A percentile compares a stretch with the other conserved stretches of the same genome.
Conservation (phyloP, 2,329 filamentous ascomycete genomes). For the Trichoderma pleuroti region DNA sequence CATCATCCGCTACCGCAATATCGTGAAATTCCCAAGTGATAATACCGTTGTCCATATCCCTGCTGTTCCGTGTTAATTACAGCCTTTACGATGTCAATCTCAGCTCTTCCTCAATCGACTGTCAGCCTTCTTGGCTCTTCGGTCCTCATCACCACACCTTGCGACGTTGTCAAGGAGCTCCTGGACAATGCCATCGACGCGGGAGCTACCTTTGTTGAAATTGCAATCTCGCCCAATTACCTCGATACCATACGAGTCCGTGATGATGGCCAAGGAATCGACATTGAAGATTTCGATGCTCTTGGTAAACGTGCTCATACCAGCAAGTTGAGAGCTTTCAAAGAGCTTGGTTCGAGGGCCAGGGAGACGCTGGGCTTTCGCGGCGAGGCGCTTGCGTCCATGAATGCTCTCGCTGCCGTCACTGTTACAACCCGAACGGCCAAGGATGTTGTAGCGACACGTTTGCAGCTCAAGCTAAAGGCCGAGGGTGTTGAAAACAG, state of each 20-base stretch:
- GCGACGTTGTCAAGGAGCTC: constrained; percentile 68
- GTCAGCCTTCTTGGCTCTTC: constrained; percentile 58
- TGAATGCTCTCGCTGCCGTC: constrained; percentile 57
- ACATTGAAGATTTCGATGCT: constrained; percentile 54
- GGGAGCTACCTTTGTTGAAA: constrained; percentile 60
- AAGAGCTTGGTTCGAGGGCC: constrained; percentile 56
- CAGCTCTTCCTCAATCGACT: constrained; percentile 45
- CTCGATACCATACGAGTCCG: constrained; percentile 66
- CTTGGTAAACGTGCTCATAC: constrained; percentile 68
- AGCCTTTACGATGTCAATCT: constrained; percentile 46
- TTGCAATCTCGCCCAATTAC: constrained; percentile 62
- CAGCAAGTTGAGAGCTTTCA: constrained; percentile 66
- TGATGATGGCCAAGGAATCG: constrained; percentile 72
- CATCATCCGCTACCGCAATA: background rate
- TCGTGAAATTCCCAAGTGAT: background rate
- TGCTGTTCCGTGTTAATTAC: background rate
- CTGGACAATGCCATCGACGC: constrained; percentile 76
- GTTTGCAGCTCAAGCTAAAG: constrained; percentile 40
- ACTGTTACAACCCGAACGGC: constrained; percentile 61
- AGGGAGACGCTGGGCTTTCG: constrained; percentile 68
- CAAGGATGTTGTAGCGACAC: constrained; percentile 55
- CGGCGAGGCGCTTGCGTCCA: constrained; percentile 68
- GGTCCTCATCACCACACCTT: constrained; percentile 56
- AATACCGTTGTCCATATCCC: background rate
- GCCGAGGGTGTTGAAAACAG: constrained; percentile 31